Evolutionary conservation across 164 flowering plant species (phyloP).

Genomic region (Piper longum): DNA sequence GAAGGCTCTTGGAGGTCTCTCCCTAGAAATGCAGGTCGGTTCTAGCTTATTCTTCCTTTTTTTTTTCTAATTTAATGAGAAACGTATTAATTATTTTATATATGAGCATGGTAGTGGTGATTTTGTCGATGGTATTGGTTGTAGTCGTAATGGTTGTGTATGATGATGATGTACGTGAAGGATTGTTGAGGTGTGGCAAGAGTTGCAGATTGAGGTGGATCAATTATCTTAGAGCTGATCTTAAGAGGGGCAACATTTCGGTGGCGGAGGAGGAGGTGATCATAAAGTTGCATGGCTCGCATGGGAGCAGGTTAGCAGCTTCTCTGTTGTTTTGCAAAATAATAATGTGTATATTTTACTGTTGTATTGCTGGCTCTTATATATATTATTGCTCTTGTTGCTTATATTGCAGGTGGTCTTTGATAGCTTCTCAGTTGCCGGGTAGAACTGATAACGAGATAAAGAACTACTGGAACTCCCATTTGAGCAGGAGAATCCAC

Average conservation of each 20-base stretch:
- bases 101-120: no score
- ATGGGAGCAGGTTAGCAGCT: slow-evolving; percentile 51
- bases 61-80: no score
- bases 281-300: slow-evolving; percentile 44
- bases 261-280: slow-evolving; percentile 57
- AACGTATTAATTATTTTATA: no score
- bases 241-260: slow-evolving; percentile 77
- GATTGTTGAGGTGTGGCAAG: slow-evolving; percentile 82
- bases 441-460: slow-evolving; percentile 94
- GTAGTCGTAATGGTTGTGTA: no score
- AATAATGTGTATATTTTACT: no score
- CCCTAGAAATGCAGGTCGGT: slow-evolving; percentile 79
- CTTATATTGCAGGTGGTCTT: slow-evolving; percentile 50
- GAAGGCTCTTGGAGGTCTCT: slow-evolving; percentile 85
- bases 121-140: no score
- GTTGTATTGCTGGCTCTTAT: no score
- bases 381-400: no score
- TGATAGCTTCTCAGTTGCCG: slow-evolving; percentile 64
- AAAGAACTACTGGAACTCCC: slow-evolving; percentile 86
- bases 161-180: slow-evolving; percentile 15
- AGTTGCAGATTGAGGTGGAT: slow-evolving; percentile 92
- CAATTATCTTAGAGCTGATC: slow-evolving; percentile 63
- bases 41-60: neutral
- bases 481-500: slow-evolving; percentile 53
- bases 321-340: no score